These are phyloP conservation scores for Myxozyma melibiosi DNA, from an alignment of 805 yeast species.

Conservation along the genomic window DNA sequence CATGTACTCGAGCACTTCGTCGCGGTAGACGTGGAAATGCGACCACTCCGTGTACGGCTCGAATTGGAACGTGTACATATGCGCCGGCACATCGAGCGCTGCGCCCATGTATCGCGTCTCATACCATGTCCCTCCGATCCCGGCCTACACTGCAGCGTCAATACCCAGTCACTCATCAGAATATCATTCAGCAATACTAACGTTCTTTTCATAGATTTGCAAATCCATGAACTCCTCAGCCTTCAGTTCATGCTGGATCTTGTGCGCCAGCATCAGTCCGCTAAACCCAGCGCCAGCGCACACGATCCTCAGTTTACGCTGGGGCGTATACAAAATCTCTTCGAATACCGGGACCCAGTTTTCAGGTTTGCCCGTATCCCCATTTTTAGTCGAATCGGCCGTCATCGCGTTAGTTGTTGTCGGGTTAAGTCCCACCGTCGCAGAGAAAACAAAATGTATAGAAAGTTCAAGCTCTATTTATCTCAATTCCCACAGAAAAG, in stretches of 20 bases:
- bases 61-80: slow-evolving; percentile 37
- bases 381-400: too few species aligned
- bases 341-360: slow-evolving; percentile 12
- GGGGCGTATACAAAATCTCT: slow-evolving; percentile 7
- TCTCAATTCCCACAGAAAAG: too few species aligned
- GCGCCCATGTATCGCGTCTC: slow-evolving; percentile 38
- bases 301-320: slow-evolving; percentile 1
- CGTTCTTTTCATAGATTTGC: slow-evolving; percentile 18
- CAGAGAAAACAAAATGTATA: too few species aligned
- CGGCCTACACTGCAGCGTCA: slow-evolving; percentile 35
- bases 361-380: too few species aligned
- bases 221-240: slow-evolving; percentile 12
- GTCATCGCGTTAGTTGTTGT: too few species aligned
- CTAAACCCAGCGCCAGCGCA: slow-evolving; percentile 17
- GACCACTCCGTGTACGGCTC: slow-evolving; percentile 39
- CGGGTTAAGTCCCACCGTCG: too few species aligned
- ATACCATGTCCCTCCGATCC: slow-evolving; percentile 40
- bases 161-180: not conserved
- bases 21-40: slow-evolving; percentile 35
- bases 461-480: too few species aligned
- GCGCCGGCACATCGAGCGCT: slow-evolving; percentile 38
- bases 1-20: slow-evolving; percentile 36
- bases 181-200: not conserved
- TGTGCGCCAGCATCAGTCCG: slow-evolving; percentile 16
- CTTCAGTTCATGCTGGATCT: slow-evolving; percentile 14